Base-by-base conservation (phyloP, 352 stramenopile species). In the Phytophthora nicotianae region DNA sequence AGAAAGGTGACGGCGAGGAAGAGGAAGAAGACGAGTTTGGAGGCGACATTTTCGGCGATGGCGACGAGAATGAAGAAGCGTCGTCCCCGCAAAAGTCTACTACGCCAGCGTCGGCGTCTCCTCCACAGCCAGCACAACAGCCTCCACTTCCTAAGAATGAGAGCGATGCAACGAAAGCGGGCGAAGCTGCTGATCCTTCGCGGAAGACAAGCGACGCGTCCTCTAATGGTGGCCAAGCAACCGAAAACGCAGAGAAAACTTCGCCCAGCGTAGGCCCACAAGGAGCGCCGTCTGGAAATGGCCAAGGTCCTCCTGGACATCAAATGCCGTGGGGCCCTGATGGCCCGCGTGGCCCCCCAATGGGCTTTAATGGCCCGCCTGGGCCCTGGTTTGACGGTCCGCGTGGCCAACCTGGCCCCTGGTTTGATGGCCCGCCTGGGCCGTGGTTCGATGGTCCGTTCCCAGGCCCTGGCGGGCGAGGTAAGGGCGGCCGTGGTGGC, bases 11-110 rank as follows among this genome's bases (percentile, higher is more conserved):
- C 8, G 79, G 70, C 3, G 79, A 79, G 2, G 86, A 88, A 32
- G 85, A 90, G 3, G 84, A 90, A 62, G 86, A 95, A 56, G 86
- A 95, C 57, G 86, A 93, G 57, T 93, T 95, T 62, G 86, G 86
- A 6, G 86, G 86, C 14, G 86, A 95, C 62, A 90, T 95, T 63
- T 95, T 92, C 49, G 84, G 77, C 5, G 84, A 83, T 11, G 76
- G 59, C 10, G 81, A 91, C 20, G 82, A 91, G 4, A 80, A 80
- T 7, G 73, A 81, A 17, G 35, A 71, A 24, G 24, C 33, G 37
- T 17, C 58, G 33, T 70, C 58, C 17, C 67, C 71, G 5, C 54
- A 68, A 41, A 66, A 67, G 3, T 53, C 56, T 10, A 17, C 42
- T 19, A 50, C 55, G 42, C 50, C 69, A 10, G 40, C 37, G 5